phyloP scores from a whole-genome alignment of 202 grass and related monocot genomes.

The Hordeum pubiflorum region DNA sequence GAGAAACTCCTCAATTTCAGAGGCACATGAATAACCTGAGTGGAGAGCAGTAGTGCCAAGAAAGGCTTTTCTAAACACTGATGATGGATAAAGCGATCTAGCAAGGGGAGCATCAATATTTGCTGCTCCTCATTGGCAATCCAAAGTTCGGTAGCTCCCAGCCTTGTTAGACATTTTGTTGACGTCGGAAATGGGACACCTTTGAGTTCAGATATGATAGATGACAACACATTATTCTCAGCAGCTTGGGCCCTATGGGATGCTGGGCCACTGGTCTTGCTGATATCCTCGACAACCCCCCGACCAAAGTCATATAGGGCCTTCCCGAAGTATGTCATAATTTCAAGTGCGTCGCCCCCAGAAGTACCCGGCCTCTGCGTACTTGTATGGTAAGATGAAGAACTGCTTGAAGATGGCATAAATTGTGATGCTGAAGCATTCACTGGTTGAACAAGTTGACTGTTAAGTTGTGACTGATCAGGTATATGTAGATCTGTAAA shows the following conservation, averaged over 20 bases:
- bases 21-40: constrained; percentile 64
- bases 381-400: constrained; percentile 27
- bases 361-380: constrained; percentile 45
- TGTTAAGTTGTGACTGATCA: constrained; percentile 36
- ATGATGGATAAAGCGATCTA: constrained; percentile 79
- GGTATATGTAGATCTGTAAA: constrained; percentile 42
- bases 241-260: constrained; percentile 41
- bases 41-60: constrained; percentile 60
- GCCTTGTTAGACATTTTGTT: constrained; percentile 59
- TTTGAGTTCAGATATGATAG: constrained; percentile 65
- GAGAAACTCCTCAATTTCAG: constrained; percentile 74
- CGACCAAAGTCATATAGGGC: constrained; percentile 90
- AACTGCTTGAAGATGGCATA: constrained; percentile 35
- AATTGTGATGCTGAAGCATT: constrained; percentile 22
- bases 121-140: constrained; percentile 83
- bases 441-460: constrained; percentile 30
- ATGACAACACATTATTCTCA: constrained; percentile 61
- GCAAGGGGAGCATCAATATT: constrained; percentile 64
- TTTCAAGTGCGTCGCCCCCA: constrained; percentile 89
- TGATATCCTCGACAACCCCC: constrained; percentile 93
- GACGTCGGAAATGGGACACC: constrained; percentile 82
- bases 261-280: constrained; percentile 47
- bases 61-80: constrained; percentile 73
- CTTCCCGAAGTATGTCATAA: constrained; percentile 94
- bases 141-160: constrained; percentile 82